These are phyloP conservation scores for Osmanthus fragrans DNA, from an alignment of 257 asterid species.

Conservation along the genomic window DNA sequence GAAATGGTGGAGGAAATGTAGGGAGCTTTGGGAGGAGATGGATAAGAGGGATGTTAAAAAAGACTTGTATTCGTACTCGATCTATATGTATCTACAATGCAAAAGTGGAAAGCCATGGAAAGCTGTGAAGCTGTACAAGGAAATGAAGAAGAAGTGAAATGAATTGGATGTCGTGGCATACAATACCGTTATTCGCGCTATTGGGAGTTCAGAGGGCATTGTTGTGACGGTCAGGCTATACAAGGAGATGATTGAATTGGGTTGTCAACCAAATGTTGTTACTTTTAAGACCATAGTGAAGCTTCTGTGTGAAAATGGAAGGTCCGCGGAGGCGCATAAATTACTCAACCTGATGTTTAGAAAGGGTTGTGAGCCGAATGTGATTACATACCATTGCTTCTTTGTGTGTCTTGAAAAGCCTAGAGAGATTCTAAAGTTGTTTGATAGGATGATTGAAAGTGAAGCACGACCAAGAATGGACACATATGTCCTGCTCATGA, in stretches of 20 bases:
- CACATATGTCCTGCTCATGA: constrained; percentile 87
- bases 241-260: too few relatives aligned
- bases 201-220: too few relatives aligned
- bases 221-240: too few relatives aligned
- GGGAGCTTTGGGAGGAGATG: too few relatives aligned
- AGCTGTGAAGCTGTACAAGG: constrained; percentile 77
- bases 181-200: constrained; percentile 74
- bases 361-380: constrained; percentile 69
- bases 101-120: constrained; percentile 89
- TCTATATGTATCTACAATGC: constrained; percentile 81
- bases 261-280: constrained; percentile 65
- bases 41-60: constrained; percentile 66
- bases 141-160: constrained; percentile 73
- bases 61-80: constrained; percentile 80
- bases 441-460: constrained; percentile 74
- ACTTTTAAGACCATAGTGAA: constrained; percentile 75
- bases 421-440: constrained; percentile 59
- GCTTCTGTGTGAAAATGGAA: constrained; percentile 79
- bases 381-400: constrained; percentile 68
- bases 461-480: constrained; percentile 78
- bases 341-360: constrained; percentile 56
- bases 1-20: constrained; percentile 86
- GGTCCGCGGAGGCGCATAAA: constrained; percentile 64
- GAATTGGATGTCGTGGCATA: constrained; percentile 72
- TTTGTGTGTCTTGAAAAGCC: constrained; percentile 79